Percentiles rank a stretch among this genome's conserved stretches.
phyloP scores from a whole-genome alignment of 208 protist species.

The Acanthamoeba culbertsoni region DNA sequence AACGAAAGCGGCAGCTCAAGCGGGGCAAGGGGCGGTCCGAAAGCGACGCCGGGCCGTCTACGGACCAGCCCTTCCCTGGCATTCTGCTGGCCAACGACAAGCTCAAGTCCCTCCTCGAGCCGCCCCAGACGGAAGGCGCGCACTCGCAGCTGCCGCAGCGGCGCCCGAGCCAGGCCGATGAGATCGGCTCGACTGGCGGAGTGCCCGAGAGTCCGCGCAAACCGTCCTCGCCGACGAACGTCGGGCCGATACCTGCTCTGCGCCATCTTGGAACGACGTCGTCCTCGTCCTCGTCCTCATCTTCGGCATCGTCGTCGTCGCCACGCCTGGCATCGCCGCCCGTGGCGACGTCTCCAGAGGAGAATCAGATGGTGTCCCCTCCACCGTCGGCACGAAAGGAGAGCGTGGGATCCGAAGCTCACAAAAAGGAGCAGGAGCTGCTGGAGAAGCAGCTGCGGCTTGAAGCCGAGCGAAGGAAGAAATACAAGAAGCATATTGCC shows the following conservation, averaged over 20 bases:
- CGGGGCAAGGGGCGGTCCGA: neutral
- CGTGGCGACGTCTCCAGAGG: neutral
- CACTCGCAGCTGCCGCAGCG: no score
- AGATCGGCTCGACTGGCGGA: neutral
- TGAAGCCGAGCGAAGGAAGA: neutral
- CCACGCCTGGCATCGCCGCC: neutral
- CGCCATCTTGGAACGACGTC: neutral
- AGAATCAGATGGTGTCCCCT: neutral
- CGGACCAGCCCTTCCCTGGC: neutral
- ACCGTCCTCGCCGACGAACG: neutral
- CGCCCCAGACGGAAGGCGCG: no score
- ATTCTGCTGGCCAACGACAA: constrained; percentile 26
- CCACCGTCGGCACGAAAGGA: no score
- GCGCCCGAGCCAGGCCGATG: neutral
- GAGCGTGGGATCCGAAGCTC: neutral
- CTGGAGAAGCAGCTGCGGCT: neutral
- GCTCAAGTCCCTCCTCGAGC: neutral
- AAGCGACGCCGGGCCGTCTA: no score
- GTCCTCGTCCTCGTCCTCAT: neutral
- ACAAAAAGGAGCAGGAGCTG: neutral
- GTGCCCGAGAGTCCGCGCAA: neutral
- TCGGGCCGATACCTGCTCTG: neutral
- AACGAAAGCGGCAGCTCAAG: neutral
- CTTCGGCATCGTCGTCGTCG: neutral
- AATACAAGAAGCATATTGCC: constrained; percentile 18